These are phyloP conservation scores for Ustilago xerochloae DNA, from an alignment of 1,284 basidiomycete species.

Conservation along the genomic window DNA sequence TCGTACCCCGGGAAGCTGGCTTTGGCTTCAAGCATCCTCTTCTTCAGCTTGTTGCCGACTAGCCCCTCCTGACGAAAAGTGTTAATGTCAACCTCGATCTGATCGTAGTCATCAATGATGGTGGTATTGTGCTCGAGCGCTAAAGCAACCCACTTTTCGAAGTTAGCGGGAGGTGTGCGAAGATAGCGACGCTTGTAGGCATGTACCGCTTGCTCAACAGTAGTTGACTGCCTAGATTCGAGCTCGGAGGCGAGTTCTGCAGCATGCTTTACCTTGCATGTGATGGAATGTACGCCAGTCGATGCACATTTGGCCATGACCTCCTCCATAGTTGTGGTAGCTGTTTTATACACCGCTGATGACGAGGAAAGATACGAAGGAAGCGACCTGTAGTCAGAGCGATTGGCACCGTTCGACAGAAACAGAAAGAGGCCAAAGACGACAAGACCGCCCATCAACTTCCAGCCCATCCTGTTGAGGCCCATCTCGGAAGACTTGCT, in stretches of 20 bases:
- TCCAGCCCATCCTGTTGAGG: constrained; percentile 4
- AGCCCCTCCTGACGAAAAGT: constrained; percentile 18
- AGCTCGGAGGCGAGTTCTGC: constrained; percentile 20
- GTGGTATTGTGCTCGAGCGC: constrained; percentile 28
- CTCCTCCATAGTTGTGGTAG: constrained; percentile 1
- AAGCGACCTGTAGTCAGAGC: constrained; percentile 1
- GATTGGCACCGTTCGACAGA: constrained; percentile 6
- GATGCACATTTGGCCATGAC: constrained; percentile 12
- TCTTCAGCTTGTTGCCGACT: constrained; percentile 22
- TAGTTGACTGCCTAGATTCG: constrained; percentile 22
- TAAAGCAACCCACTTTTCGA: constrained; percentile 22
- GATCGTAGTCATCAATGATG: constrained; percentile 39
- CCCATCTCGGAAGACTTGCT: not conserved
- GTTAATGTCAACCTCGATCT: constrained; percentile 28
- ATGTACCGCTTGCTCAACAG: constrained; percentile 13
- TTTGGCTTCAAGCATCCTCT: constrained; percentile 31
- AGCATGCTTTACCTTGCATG: constrained; percentile 31
- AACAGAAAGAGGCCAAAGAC: constrained; percentile 18
- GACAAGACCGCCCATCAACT: constrained; percentile 5
- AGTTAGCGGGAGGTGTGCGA: constrained; percentile 21
- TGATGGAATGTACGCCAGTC: constrained; percentile 14
- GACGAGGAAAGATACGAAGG: constrained; percentile 15
- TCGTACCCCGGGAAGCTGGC: not conserved
- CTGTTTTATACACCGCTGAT: constrained; percentile 1
- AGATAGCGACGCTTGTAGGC: constrained; percentile 25